Evolutionary conservation across 495 filamentous ascomycete genomes (phyloP), one percentile per base, ranked within the genome.

Genomic region (Acidiella bohemica): DNA sequence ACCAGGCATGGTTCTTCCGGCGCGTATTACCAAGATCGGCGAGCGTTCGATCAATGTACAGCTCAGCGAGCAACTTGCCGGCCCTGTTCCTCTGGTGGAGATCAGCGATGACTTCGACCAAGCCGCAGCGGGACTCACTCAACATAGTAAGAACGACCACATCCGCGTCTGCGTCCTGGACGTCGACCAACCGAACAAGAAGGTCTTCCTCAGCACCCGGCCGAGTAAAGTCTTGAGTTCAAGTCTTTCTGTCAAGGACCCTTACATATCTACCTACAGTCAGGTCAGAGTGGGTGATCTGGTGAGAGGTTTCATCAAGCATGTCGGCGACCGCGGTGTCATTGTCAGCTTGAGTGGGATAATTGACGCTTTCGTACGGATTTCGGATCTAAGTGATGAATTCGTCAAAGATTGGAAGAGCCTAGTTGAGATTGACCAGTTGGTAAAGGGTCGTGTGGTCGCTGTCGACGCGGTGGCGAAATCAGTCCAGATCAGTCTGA

Each of bases 321-420:
- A 80, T 40, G 73, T 93, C 29, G 72, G 81, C 0, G 84, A 94
- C 45, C 81, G 79, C 47, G 90, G 88, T 27, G 53, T 96, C 1
- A 93, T 93, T 49, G 72, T 97, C 23, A 63, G 73, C 32, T 64
- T 97, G 4, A 83, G 83, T 20, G 75, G 76, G 19, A 73, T 78
- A 42, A 64, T 94, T n/a, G 81, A 75, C 22, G 88, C 78, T 3
- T 81, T 81, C 56, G 75, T 88, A 21, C 75, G 77, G 45, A 73
- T 96, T 33, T 78, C 79, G 9, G 84, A 95, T 53, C 73, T 96
- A 13, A 93, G 87, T 0, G 88, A 97, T 55, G 71, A 71, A 3
- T 96, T 73, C 55, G 65, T 96, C 50, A 96, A 95, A 59, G 84
- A 95, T 33, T 97, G 90, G 90, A 93, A 93, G 63, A 70, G 79